phyloP scores from a whole-genome alignment of 768 basidiomycete species.

The Nidularia sp. region DNA sequence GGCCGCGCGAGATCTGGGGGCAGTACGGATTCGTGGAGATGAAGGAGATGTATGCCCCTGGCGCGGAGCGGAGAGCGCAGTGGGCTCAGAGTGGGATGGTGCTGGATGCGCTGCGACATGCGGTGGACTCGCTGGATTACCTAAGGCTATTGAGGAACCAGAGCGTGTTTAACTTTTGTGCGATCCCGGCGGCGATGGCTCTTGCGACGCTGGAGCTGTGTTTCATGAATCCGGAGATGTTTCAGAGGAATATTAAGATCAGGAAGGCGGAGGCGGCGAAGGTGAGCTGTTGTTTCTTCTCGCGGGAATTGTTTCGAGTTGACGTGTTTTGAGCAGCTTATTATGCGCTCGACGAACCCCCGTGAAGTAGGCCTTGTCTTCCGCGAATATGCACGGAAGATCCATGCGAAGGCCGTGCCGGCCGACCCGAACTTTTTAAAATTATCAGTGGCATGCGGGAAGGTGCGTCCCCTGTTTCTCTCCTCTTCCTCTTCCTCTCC shows the following conservation, averaged over 20 bases:
- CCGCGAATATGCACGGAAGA: slow-evolving; percentile 73
- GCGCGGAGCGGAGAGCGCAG: slow-evolving; percentile 59
- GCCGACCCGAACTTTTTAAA: slow-evolving; percentile 86
- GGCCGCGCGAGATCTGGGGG: slow-evolving; percentile 93
- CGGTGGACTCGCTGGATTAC: slow-evolving; percentile 86
- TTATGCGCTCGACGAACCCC: slow-evolving; percentile 89
- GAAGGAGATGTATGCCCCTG: slow-evolving; percentile 59
- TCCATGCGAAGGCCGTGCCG: slow-evolving; percentile 76
- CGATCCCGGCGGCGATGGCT: slow-evolving; percentile 93
- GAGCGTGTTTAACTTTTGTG: slow-evolving; percentile 92
- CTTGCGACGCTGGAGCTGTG: slow-evolving; percentile 89
- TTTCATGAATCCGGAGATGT: slow-evolving; percentile 89
- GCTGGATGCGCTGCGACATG: slow-evolving; percentile 81
- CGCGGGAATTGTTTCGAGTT: not conserved
- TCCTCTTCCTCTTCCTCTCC: not conserved
- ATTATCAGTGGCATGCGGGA: slow-evolving; percentile 79
- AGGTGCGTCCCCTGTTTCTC: slow-evolving; percentile 39
- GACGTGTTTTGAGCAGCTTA: slow-evolving; percentile 51
- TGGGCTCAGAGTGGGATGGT: slow-evolving; percentile 89
- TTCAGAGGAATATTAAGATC: slow-evolving; percentile 90
- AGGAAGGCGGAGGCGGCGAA: slow-evolving; percentile 84
- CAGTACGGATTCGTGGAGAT: slow-evolving; percentile 71
- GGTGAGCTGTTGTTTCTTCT: slow-evolving; percentile 37
- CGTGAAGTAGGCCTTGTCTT: slow-evolving; percentile 89
- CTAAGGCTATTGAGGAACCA: slow-evolving; percentile 84